Evolutionary conservation across 148 eudicot species (phyloP).

Genomic region (Camellia japonica): DNA sequence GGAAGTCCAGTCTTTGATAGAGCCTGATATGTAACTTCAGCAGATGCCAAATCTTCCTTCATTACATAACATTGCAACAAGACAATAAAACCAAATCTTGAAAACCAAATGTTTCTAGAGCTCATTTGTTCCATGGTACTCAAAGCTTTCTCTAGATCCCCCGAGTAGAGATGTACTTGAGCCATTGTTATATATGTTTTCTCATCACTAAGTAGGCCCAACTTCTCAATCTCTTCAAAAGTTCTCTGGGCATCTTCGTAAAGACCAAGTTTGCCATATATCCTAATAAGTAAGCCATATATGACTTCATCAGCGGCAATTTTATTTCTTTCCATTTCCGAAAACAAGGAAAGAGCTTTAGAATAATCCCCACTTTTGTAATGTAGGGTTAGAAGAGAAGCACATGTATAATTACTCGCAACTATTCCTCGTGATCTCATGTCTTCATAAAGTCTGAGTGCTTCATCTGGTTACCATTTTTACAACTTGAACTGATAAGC

Average conservation of each 20-base stretch:
- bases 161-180: slow-evolving; percentile 70
- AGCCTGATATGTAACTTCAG: slow-evolving; percentile 62
- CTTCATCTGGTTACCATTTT: slow-evolving; percentile 49
- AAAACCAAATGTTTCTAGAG: slow-evolving; percentile 45
- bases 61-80: slow-evolving; percentile 62
- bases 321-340: slow-evolving; percentile 72
- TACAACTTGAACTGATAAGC: slow-evolving; percentile 52
- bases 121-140: slow-evolving; percentile 60
- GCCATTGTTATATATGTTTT: slow-evolving; percentile 90
- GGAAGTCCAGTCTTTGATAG: slow-evolving; percentile 58
- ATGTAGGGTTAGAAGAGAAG: slow-evolving; percentile 67
- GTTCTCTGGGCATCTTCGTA: slow-evolving; percentile 79
- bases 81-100: slow-evolving; percentile 58
- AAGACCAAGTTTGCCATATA: slow-evolving; percentile 91
- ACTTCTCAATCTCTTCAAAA: slow-evolving; percentile 56
- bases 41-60: slow-evolving; percentile 67
- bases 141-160: slow-evolving; percentile 57
- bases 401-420: slow-evolving; percentile 87
- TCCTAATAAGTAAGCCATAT: slow-evolving; percentile 74
- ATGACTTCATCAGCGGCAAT: slow-evolving; percentile 82
- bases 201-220: slow-evolving; percentile 66
- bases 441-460: slow-evolving; percentile 64
- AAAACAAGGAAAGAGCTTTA: slow-evolving; percentile 73
- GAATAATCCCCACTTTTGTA: slow-evolving; percentile 75
- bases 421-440: slow-evolving; percentile 55